Base-by-base conservation (phyloP, 495 filamentous ascomycete genomes). In the Talaromyces thailandensis region DNA sequence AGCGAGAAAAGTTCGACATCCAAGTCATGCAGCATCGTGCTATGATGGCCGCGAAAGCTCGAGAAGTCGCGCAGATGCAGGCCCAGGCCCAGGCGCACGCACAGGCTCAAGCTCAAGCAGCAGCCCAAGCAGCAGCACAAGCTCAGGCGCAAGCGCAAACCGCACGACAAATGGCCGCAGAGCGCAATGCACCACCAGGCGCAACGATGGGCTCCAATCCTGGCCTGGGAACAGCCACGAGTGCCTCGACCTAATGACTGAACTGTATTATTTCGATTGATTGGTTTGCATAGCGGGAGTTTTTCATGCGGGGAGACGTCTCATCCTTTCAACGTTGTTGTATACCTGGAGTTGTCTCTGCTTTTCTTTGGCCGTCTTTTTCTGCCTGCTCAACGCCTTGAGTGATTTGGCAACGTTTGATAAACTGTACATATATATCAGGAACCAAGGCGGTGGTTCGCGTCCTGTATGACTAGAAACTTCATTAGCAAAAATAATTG, bases 21-120 rank as follows among this genome's bases (percentile, higher is more conserved):
- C 78, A 81, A 50, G 84, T 88, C 63, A 80, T 93, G 78, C 85
- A 83, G 64, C 90, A 90, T 72, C 83, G 89, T 16, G 85, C 87
- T 32, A 86, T 84, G 50, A 87, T 90, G 63, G 82, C 85, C 58
- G 75, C 72, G 55, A 78, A 78, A 65, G 75, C 71, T 31, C 77
- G 76, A 56, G 77, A 80, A 65, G 73, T 78, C 64, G 73, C 72
- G 63, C 78, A 75, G 58, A 79, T 77, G 52, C 80, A 81, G 67
- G 75, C 75, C 64, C 79, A 80, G 71, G 72, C 73, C 66, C 77
- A 79, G 61, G 73, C 73, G 31, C 60, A 62, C 3, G 62, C 62
- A 0, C 72, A 75, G 63, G 76, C 75, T 1, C 63, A 65, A 21
- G 48, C 68, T 24, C 76, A 77, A 64, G 70, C 64, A 16, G 71